Base-by-base conservation (phyloP, 2,329 filamentous ascomycete genomes). In the Orbilia brochopaga region DNA sequence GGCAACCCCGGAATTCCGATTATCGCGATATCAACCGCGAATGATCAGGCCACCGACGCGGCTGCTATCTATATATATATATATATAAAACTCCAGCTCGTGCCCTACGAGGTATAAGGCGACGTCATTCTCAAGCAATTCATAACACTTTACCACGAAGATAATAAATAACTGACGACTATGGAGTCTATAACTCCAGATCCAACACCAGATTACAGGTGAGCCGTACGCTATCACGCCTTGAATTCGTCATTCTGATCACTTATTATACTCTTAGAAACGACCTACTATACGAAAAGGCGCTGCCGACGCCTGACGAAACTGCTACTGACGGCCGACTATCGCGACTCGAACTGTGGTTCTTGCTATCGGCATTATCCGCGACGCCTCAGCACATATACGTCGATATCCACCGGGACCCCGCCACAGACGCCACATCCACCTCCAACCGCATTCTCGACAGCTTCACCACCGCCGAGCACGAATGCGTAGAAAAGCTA, bases 311-410 rank as follows among this genome's bases (percentile, higher is more conserved):
- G 44, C 69, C 69, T 5, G 61, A 66, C 17, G 69, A 66, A 21
- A 55, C 61, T 24, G 30, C 44, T 4, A 17, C 55, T 0, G 19
- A 42, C 37, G n/a, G 30, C 17, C 37, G 27, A 7, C 51, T 73
- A 2, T 66, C 35, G 27, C 50, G 57, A 10, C 56, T 73, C 13
- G 60, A 73, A 17, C 27, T 65, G 42, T 73, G 60, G 61, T 66
- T 73, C 61, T 66, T 61, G 2, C 65, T 57, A 21, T 62, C 57
- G 10, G 30, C 56, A 1, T 65, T 15, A 17, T 17, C 61, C 15
- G 69, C 61, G 58, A 66, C 50, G 44, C 69, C 56, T 21, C 62
- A 65, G 61, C 69, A 73, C 44, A 66, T 66, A 46, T 73, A 65
- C 44, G 60, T 66, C 51, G 59, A 64, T 40, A 2, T 73, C 32